Evolutionary conservation across 108 stramenopile species (phyloP), one percentile per base, ranked within the genome.

Genomic region (Skeletonema grethae): DNA sequence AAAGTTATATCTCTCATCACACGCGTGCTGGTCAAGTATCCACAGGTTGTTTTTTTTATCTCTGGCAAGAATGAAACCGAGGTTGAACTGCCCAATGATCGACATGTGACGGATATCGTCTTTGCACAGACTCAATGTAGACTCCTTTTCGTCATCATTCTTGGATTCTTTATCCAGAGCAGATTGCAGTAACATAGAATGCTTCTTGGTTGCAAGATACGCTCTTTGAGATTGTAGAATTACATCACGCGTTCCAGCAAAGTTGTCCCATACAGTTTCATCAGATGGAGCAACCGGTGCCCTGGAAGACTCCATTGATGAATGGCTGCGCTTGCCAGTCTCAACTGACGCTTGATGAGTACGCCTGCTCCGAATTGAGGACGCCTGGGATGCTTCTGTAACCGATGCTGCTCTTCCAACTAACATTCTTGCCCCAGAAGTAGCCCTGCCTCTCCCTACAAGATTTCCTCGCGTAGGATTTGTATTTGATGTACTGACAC

Each of bases 11-110:
- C 84, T 89, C 70, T 95, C 94, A 58, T 92, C 94, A 70, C 91
- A 90, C 18, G 96, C 97, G 74, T 98, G 97, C 78, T 98, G 98
- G 69, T 97, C 98, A 31, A 98, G 70, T 29, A 98, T 97, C 92
- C 96, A 98, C 4, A 98, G 87, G 59, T 97, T 82, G 61, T 91
- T 77, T 28, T 85, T 87, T 20, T 80, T 73, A 64, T 93, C 83
- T 16, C 70, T 68, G 30, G 89, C 95, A 15, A 98, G 90, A 43
- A 97, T 95, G 64, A 98, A 98, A 2, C 97, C 97, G 46, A 96
- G 85, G 70, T 98, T 98, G 81, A 97, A 98, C 66, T 98, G 97
- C 7, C 97, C 96, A 39, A 97, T 85, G 25, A 98, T 84, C 5
- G 77, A 60, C 96, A 96, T 95, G 36, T 73, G 70, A 4, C 63